These are phyloP conservation scores for Mollisia scopiformis DNA, from an alignment of 2,329 filamentous ascomycete genomes.

Conservation along the genomic window DNA sequence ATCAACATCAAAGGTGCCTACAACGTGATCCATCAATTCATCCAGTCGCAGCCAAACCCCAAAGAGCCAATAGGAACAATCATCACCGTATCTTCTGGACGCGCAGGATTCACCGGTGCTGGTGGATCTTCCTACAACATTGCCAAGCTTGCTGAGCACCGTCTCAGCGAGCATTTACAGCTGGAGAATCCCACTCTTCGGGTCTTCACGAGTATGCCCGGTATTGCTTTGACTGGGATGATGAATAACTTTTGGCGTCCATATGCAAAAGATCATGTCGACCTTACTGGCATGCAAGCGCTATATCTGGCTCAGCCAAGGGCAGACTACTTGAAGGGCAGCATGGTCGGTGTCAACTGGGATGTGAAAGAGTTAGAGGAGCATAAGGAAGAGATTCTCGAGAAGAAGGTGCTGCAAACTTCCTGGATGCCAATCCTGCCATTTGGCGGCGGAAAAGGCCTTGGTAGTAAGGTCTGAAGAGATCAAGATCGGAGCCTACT, in stretches of 20 bases:
- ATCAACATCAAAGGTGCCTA: constrained; percentile 55
- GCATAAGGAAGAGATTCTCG: constrained; percentile 32
- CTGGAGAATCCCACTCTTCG: constrained; percentile 47
- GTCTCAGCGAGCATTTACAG: constrained; percentile 45
- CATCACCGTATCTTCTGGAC: constrained; percentile 45
- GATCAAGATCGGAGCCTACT: background rate
- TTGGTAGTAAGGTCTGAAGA: constrained; percentile 10
- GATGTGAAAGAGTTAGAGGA: constrained; percentile 39
- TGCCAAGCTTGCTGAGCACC: constrained; percentile 47
- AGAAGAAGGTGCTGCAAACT: constrained; percentile 30
- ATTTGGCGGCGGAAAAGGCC: constrained; percentile 18
- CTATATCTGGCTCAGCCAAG: constrained; percentile 34
- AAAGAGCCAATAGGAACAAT: constrained; percentile 37
- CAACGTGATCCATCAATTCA: constrained; percentile 48
- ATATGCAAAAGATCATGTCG: constrained; percentile 38
- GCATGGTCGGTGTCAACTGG: constrained; percentile 41
- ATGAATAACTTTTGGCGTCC: constrained; percentile 34
- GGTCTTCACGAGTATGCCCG: constrained; percentile 50
- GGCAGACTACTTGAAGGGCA: constrained; percentile 40
- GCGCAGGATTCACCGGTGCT: constrained; percentile 37
- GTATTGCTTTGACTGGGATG: constrained; percentile 48
- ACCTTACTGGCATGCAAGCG: constrained; percentile 37
- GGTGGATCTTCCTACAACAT: constrained; percentile 49
- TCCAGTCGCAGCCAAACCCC: constrained; percentile 40
- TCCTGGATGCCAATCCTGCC: constrained; percentile 25